Base-by-base conservation (phyloP, 495 filamentous ascomycete species). In the Zalerion maritima region DNA sequence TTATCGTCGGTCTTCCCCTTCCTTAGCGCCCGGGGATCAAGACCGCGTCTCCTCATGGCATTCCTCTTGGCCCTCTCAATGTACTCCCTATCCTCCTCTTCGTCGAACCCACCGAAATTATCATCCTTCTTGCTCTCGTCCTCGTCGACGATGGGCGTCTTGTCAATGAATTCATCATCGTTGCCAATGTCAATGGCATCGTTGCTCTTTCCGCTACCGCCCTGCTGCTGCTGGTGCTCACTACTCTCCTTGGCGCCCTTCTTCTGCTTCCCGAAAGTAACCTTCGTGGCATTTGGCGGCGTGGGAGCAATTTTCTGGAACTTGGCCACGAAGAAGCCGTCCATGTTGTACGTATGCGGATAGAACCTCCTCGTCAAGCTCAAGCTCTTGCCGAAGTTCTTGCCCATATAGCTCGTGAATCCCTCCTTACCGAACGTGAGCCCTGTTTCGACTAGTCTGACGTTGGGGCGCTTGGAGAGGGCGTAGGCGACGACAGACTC, bases 321-420 rank as follows among this genome's bases (percentile, higher is more conserved):
- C 56, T 96, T 97, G 45, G 81, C 78, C 33, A 96, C 89, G 50
- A 91, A 97, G 74, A 97, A 97, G 31, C 89, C 89, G 41, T 97
- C 89, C 15, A 97, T 81, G 59, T 97, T 97, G 62, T 87, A 86
- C 24, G 81, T 66, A 42, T 96, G 87, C 0, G 87, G 87, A 55
- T 94, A 96, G 55, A 81, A 97, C 29, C 91, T 66, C 29, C 82
- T 67, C 10, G 87, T 87, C 42, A 84, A 57, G 41, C 79, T 81
- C 67, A 97, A 75, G 49, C 71, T 78, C 4, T 73, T 64, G 43
- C 83, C 75, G 55, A 97, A 97, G 28, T 67, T 71, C 67, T 94
- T 94, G 47, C 82, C 78, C 67, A 77, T 77, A 55, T 75, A 92
- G 36, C 61, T 74, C 6, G 71, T 80, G 60, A 94, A 94, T 17